phyloP scores from a whole-genome alignment of 176 grass and related monocot species.

The Tillandsia leiboldiana region DNA sequence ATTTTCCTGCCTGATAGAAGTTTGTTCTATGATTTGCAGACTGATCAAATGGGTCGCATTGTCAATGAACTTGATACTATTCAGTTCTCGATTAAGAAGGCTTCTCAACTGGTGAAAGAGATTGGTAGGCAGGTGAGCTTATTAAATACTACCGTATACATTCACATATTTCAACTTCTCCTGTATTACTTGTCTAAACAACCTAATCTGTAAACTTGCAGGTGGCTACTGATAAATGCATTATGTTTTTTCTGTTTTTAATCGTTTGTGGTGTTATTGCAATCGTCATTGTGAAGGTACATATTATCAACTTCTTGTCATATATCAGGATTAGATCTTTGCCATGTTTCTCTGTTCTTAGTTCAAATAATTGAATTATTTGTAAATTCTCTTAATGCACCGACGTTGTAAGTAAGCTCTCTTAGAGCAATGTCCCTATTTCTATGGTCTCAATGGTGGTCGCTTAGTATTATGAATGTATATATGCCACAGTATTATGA shows the following conservation, averaged over 20 bases:
- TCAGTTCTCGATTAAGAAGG: conserved; percentile 48
- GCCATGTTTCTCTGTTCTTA: background rate
- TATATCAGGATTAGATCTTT: conserved; percentile 2
- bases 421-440: too few species aligned
- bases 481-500: too few species aligned
- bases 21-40: conserved; percentile 25
- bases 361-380: background rate
- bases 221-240: conserved; percentile 99
- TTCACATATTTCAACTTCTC: background rate
- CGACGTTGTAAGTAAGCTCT: background rate
- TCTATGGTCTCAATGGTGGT: too few species aligned
- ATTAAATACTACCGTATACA: background rate
- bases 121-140: conserved; percentile 42
- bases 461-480: too few species aligned
- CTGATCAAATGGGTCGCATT: conserved; percentile 51
- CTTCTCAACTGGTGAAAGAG: conserved; percentile 50
- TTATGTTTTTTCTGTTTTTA: conserved; percentile 71
- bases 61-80: conserved; percentile 55
- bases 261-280: conserved; percentile 92
- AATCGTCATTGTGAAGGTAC: conserved; percentile 93
- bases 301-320: conserved; percentile 9
- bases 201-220: conserved; percentile 29
- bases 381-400: background rate
- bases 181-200: conserved; percentile 1
- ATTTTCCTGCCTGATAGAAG: background rate